Evolutionary conservation across 352 stramenopile genomes (phyloP).

Genomic region (Halophytophthora polymorphica): DNA sequence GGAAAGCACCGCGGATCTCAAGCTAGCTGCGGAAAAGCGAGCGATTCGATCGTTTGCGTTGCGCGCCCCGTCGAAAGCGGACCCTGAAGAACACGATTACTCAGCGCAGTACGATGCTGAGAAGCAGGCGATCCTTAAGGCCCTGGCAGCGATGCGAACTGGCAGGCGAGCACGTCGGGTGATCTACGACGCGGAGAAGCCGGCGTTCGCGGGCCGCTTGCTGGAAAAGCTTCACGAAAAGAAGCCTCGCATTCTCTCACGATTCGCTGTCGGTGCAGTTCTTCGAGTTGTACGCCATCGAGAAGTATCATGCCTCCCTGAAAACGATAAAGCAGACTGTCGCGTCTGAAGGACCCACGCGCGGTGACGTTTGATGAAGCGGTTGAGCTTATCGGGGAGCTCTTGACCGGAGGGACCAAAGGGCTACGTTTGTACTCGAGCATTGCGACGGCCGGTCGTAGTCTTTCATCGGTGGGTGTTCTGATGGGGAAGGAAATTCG

Average conservation of each 20-base stretch:
- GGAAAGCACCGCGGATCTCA: slow-evolving; percentile 10
- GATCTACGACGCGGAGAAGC: slow-evolving; percentile 2
- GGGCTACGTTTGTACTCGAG: not conserved
- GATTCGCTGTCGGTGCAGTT: slow-evolving; percentile 8
- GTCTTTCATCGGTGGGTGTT: slow-evolving; percentile 1
- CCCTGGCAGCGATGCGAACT: not conserved
- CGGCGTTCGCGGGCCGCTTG: slow-evolving; percentile 6
- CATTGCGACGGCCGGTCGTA: not conserved
- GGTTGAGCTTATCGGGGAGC: not conserved
- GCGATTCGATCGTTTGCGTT: slow-evolving; percentile 16
- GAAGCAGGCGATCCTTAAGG: slow-evolving; percentile 1
- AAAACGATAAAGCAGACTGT: not conserved
- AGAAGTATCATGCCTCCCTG: not conserved
- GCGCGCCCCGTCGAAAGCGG: not conserved
- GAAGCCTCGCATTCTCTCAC: slow-evolving; percentile 1
- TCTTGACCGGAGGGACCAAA: not conserved
- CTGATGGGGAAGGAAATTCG: not conserved
- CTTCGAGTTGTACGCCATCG: slow-evolving; percentile 6
- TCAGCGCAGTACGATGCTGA: slow-evolving; percentile 1
- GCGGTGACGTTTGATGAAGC: not conserved
- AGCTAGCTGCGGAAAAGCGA: slow-evolving; percentile 10
- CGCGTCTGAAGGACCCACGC: not conserved
- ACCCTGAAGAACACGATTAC: slow-evolving; percentile 11
- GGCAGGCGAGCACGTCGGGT: slow-evolving; percentile 2
- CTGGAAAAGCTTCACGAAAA: slow-evolving; percentile 4